phyloP scores from a whole-genome alignment of 805 yeast species.

The Candida peoriensis region DNA sequence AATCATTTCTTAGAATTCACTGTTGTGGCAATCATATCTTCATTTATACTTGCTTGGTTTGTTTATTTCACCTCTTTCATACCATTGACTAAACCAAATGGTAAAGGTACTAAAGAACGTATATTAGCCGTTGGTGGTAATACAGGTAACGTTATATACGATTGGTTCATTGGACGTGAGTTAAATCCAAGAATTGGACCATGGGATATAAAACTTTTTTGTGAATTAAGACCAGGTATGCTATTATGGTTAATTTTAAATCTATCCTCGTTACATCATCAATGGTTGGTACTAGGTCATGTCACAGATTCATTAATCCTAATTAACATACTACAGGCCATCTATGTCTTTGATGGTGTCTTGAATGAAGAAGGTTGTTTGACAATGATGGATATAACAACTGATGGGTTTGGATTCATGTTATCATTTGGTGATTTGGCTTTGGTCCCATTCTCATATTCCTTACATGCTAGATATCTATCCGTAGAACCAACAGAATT shows the following conservation, averaged over 20 bases:
- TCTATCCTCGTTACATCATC: slow-evolving; percentile 75
- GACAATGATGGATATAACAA: slow-evolving; percentile 92
- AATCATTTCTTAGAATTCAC: slow-evolving; percentile 63
- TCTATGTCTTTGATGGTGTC: slow-evolving; percentile 88
- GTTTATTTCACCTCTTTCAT: slow-evolving; percentile 67
- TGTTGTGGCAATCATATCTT: slow-evolving; percentile 55
- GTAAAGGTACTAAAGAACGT: slow-evolving; percentile 53
- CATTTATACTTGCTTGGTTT: slow-evolving; percentile 55
- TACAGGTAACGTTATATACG: slow-evolving; percentile 67
- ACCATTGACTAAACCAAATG: slow-evolving; percentile 47
- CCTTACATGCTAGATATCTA: slow-evolving; percentile 79
- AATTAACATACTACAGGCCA: slow-evolving; percentile 65
- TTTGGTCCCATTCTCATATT: slow-evolving; percentile 87
- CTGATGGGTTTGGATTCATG: slow-evolving; percentile 98
- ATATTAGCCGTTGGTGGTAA: slow-evolving; percentile 86
- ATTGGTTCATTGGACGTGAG: slow-evolving; percentile 97
- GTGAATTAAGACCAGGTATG: slow-evolving; percentile 94
- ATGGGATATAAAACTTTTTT: slow-evolving; percentile 85
- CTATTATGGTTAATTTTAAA: slow-evolving; percentile 79
- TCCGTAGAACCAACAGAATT: slow-evolving; percentile 57
- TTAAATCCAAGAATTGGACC: slow-evolving; percentile 83
- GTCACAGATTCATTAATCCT: slow-evolving; percentile 69
- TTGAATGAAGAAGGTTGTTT: slow-evolving; percentile 84
- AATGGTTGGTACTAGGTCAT: slow-evolving; percentile 54
- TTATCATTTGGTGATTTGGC: slow-evolving; percentile 90